Base-by-base conservation (phyloP, 176 grass and related monocot genomes). In the Oryza rufipogon region DNA sequence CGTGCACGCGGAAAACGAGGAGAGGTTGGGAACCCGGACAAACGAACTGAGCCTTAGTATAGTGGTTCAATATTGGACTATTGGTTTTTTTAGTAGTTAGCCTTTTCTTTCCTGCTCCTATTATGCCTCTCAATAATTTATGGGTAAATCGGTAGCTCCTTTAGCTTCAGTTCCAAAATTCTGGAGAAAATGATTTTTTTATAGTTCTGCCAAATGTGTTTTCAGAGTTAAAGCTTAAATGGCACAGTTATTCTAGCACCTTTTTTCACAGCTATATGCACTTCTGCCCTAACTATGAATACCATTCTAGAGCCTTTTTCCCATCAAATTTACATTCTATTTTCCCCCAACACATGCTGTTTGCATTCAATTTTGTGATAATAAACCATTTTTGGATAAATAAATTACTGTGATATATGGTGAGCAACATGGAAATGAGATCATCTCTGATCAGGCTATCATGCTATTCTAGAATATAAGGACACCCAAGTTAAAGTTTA, bases 81-180 rank as follows among this genome's bases (percentile, higher is more conserved):
- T 72, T 58, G 16, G 49, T 84, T 51, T 71, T 64, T 1, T 20
- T 82, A 46, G 9, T 73, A 66, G 69, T 49, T 63, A 47, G 49
- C 30, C 63, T 4, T 77, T 22, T 80, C 46, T 63, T 41, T 84
- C 13, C 26, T 76, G 15, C 15, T 64, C 51, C 54, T 81, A 17
- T 71, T 51, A 76, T 64, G 49, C 16, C 66, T 77, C 16, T 81
- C 71, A 81, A 36, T 70, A 85, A 70, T 66, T 85, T 77, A 32
- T 32, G 67, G 56, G 52, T 25, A 61, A 81, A 51, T 3, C 4
- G 61, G 65, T 74, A 41, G 28, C 56, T 68, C 17, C 54, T 49
- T 70, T 70, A 60, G 33, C 66, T 33, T 70, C 30, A 42, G 58
- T 67, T 83, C 34, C 78, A 41, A 41, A n/a, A 64, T 16, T 32